Conservation (phyloP, 495 filamentous ascomycete genomes). For the Penicillium taxi region DNA sequence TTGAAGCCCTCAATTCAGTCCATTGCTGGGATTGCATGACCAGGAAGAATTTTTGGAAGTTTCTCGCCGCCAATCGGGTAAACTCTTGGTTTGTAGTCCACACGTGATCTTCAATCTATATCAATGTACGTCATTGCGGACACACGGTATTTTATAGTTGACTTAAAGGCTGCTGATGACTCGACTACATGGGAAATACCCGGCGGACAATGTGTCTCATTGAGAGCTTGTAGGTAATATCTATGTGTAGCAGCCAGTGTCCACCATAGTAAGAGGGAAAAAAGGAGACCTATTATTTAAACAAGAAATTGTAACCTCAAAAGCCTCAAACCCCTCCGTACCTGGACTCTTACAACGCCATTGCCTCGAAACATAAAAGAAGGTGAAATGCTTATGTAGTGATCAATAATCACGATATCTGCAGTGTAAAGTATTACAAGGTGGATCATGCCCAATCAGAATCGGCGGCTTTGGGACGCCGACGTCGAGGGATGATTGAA, state of each 20-base stretch:
- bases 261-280: conserved; percentile 9
- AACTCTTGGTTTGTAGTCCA: neutral
- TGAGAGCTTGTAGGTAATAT: conserved; percentile 13
- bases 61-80: conserved; percentile 25
- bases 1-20: conserved; percentile 7
- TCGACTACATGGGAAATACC: neutral
- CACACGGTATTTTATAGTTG: too few relatives aligned
- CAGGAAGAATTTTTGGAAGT: conserved; percentile 18
- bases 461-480: conserved; percentile 32
- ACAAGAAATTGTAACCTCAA: conserved; percentile 6
- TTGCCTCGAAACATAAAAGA: conserved; percentile 4
- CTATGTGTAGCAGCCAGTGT: conserved; percentile 23
- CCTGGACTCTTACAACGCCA: conserved; percentile 12
- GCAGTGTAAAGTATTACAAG: neutral
- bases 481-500: conserved; percentile 35
- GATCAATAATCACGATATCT: conserved; percentile 9
- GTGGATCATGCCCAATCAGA: conserved; percentile 28
- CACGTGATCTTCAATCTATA: conserved; percentile 12
- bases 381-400: conserved; percentile 4
- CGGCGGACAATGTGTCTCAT: conserved; percentile 13
- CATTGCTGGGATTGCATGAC: conserved; percentile 13
- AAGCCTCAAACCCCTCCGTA: conserved; percentile 4
- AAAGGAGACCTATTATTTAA: conserved; percentile 5
- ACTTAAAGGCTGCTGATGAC: too few relatives aligned
- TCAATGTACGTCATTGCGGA: too few relatives aligned